phyloP scores from a whole-genome alignment of 2,329 filamentous ascomycete genomes.

The Trichoderma sp. region DNA sequence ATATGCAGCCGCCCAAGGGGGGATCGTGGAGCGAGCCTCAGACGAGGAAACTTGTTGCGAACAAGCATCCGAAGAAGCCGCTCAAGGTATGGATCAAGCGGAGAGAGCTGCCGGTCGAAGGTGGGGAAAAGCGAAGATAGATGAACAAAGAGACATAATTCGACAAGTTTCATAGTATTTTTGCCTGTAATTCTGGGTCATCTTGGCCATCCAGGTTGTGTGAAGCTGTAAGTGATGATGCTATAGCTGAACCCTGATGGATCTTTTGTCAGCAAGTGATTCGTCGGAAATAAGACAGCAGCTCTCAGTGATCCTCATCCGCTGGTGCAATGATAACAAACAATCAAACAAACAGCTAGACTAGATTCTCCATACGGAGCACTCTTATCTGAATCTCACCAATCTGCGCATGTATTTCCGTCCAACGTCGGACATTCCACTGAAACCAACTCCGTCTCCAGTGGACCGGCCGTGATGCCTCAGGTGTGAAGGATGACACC shows the following conservation, averaged over 20 bases:
- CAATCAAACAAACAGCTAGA: neutral
- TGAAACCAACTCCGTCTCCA: neutral
- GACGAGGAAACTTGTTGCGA: conserved; percentile 29
- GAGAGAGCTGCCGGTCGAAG: conserved; percentile 21
- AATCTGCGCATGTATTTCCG: neutral
- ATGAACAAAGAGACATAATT: neutral
- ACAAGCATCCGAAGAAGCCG: conserved; percentile 28
- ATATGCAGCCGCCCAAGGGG: conserved; percentile 33
- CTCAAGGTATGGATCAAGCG: conserved; percentile 37
- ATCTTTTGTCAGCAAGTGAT: neutral
- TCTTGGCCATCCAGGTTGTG: neutral
- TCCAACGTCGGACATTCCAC: neutral
- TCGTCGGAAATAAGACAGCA: neutral
- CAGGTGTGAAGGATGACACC: conserved; percentile 22
- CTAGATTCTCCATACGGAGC: neutral
- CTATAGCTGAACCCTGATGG: neutral
- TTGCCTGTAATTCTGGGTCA: neutral
- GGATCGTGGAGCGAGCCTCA: conserved; percentile 30
- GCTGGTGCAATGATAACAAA: neutral
- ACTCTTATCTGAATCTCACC: neutral
- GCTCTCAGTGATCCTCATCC: neutral
- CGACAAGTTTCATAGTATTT: neutral
- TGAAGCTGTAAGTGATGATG: neutral
- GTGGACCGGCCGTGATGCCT: conserved; percentile 18
- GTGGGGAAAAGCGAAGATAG: neutral